Conservation (phyloP, 1,284 basidiomycete genomes). For the Phylloporus sp. region DNA sequence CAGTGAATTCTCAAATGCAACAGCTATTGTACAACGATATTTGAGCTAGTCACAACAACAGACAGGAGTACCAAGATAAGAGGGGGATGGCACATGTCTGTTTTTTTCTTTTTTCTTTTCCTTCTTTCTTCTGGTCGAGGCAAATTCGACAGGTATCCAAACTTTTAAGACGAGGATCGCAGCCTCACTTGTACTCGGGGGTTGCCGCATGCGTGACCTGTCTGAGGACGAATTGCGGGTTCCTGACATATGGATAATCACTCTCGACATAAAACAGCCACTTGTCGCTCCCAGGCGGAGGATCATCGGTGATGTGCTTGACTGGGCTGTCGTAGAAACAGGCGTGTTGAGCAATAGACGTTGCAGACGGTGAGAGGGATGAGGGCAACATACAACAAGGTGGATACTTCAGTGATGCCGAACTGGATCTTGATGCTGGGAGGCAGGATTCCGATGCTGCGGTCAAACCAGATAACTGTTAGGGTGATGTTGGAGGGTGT, state of each 20-base stretch:
- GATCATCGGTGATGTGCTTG: neutral
- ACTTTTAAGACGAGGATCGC: no score
- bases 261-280: conserved; percentile 12
- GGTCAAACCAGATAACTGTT: conserved; percentile 14
- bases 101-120: neutral
- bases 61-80: neutral
- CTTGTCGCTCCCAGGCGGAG: neutral
- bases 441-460: neutral
- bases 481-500: neutral
- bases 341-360: neutral
- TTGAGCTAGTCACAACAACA: neutral
- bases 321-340: conserved; percentile 10
- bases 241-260: conserved; percentile 15
- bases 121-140: neutral
- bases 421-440: conserved; percentile 13
- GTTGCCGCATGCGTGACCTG: conserved; percentile 8
- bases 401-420: neutral
- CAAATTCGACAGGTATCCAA: no score
- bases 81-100: neutral
- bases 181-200: no score
- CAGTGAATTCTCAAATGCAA: neutral
- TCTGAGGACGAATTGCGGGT: neutral
- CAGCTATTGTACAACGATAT: conserved; percentile 6
- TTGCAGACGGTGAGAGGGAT: no score
- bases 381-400: conserved; percentile 7